Evolutionary conservation across 768 basidiomycete species (phyloP).

Genomic region (Leccinum uliginosum): DNA sequence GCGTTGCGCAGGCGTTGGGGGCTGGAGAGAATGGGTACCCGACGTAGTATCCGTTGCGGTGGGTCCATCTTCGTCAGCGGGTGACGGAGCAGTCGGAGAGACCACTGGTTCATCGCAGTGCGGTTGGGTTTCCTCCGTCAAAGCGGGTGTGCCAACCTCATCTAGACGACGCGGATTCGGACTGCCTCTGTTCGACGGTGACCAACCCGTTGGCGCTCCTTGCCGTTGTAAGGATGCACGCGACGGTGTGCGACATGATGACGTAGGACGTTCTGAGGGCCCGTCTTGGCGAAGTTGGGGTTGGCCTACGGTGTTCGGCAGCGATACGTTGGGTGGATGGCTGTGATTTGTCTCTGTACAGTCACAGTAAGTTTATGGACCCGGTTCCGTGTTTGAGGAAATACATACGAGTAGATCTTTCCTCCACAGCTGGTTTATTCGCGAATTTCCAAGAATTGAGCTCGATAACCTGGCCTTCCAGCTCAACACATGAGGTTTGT

Average conservation of each 20-base stretch:
- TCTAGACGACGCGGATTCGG: constrained; percentile 11
- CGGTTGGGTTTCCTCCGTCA: background rate
- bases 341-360: constrained; percentile 4
- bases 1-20: constrained; percentile 30
- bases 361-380: background rate
- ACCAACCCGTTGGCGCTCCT: constrained; percentile 31
- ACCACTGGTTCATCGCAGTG: background rate
- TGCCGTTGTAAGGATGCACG: constrained; percentile 6
- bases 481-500: background rate
- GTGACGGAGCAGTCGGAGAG: background rate
- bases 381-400: background rate
- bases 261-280: background rate
- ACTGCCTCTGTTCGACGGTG: constrained; percentile 22
- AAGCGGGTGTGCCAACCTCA: background rate
- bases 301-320: background rate
- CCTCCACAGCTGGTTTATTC: constrained; percentile 6
- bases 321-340: background rate
- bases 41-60: background rate
- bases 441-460: constrained; percentile 13
- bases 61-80: constrained; percentile 14
- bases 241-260: constrained; percentile 8
- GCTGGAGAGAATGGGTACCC: constrained; percentile 16
- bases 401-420: constrained; percentile 10
- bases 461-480: constrained; percentile 9
- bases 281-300: background rate